Evolutionary conservation across 495 filamentous ascomycete species (phyloP).

Genomic region (Aspergillus affinis): DNA sequence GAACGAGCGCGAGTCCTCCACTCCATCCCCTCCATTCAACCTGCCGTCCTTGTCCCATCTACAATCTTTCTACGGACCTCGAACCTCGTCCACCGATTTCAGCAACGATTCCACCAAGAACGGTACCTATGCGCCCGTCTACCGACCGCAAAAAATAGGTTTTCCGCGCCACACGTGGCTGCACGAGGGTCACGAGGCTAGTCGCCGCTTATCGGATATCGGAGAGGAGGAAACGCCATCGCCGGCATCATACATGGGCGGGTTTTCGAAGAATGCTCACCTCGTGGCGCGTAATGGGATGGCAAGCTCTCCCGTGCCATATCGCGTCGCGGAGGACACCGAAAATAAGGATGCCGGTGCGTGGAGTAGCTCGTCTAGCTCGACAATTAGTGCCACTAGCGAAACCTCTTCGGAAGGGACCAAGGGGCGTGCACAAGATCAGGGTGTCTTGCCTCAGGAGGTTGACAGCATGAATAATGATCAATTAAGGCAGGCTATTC

Average conservation of each 20-base stretch:
- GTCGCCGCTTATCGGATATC: conserved; percentile 71
- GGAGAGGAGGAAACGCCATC: conserved; percentile 56
- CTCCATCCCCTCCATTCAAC: conserved; percentile 47
- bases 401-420: conserved; percentile 23
- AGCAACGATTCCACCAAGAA: conserved; percentile 17
- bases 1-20: conserved; percentile 57
- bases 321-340: conserved; percentile 9
- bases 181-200: conserved; percentile 52
- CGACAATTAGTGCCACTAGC: conserved; percentile 41
- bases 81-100: conserved; percentile 22
- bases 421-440: conserved; percentile 17
- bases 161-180: conserved; percentile 48
- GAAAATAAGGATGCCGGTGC: conserved; percentile 23
- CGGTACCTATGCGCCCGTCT: not conserved
- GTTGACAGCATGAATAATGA: conserved; percentile 9
- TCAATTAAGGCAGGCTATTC: conserved; percentile 13
- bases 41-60: conserved; percentile 40
- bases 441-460: conserved; percentile 15
- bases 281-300: not conserved
- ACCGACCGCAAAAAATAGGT: conserved; percentile 32
- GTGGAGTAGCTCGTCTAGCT: conserved; percentile 40
- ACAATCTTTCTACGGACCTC: conserved; percentile 30
- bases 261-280: conserved; percentile 17
- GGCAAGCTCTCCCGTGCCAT: conserved; percentile 18
- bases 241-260: conserved; percentile 21